phyloP scores from a whole-genome alignment of 2,329 filamentous ascomycete species.

The Drechslera avenae region DNA sequence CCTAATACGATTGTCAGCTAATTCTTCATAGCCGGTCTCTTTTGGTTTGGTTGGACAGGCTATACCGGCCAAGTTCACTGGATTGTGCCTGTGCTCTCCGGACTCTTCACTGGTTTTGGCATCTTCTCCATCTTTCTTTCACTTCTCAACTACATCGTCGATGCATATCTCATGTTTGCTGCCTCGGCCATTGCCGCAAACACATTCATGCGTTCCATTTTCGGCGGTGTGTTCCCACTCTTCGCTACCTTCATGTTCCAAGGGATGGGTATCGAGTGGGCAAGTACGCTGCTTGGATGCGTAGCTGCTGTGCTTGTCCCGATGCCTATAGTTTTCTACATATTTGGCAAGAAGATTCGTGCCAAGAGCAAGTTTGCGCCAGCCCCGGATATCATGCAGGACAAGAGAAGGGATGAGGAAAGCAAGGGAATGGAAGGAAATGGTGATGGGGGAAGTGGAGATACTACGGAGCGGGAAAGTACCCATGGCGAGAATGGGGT shows the following conservation, averaged over 20 bases:
- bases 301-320: conserved; percentile 51
- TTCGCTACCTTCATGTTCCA: conserved; percentile 63
- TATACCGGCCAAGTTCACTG: conserved; percentile 52
- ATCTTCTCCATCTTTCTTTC: conserved; percentile 64
- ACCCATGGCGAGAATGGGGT: conserved; percentile 1
- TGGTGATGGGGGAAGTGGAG: conserved; percentile 13
- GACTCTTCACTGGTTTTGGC: conserved; percentile 62
- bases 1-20: not conserved
- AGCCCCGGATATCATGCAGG: conserved; percentile 47
- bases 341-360: conserved; percentile 52
- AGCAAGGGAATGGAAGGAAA: conserved; percentile 16
- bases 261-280: conserved; percentile 58
- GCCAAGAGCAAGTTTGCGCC: conserved; percentile 52
- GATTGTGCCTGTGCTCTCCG: conserved; percentile 51
- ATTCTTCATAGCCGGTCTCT: conserved; percentile 31
- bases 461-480: conserved; percentile 12
- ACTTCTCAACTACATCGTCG: conserved; percentile 64
- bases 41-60: conserved; percentile 51
- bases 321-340: conserved; percentile 53
- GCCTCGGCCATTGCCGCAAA: conserved; percentile 62
- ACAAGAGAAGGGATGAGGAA: conserved; percentile 45
- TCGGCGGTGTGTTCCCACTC: conserved; percentile 59
- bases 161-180: conserved; percentile 63
- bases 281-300: conserved; percentile 52
- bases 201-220: conserved; percentile 58